A percentile compares a stretch with the other conserved stretches of the same genome.
These are phyloP conservation scores for Trichoderma koningii DNA, from an alignment of 2,329 filamentous ascomycete species.

Conservation along the genomic window DNA sequence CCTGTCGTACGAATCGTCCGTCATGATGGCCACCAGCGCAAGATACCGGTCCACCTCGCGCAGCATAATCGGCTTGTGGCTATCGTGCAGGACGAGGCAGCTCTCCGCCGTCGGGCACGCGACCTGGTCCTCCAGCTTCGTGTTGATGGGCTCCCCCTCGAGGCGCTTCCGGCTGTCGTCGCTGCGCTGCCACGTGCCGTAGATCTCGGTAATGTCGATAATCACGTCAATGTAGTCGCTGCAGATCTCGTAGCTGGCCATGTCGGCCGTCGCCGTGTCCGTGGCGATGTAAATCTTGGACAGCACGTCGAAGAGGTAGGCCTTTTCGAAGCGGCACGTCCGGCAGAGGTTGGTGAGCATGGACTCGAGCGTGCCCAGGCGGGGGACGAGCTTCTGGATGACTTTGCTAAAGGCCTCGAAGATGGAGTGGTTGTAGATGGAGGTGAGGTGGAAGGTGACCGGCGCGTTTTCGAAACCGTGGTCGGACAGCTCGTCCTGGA, in stretches of 20 bases:
- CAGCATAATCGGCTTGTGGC: slow-evolving; percentile 65
- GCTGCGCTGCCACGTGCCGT: slow-evolving; percentile 71
- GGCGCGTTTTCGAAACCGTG: slow-evolving; percentile 90
- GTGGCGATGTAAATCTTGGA: slow-evolving; percentile 99
- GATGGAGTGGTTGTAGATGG: slow-evolving; percentile 97
- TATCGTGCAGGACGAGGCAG: slow-evolving; percentile 66
- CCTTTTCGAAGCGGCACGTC: slow-evolving; percentile 94
- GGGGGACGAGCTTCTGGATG: slow-evolving; percentile 94
- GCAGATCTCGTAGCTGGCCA: slow-evolving; percentile 96
- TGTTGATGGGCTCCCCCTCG: slow-evolving; percentile 62
- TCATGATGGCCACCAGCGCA: slow-evolving; percentile 83
- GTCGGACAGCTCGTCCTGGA: slow-evolving; percentile 93
- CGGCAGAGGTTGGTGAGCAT: slow-evolving; percentile 92
- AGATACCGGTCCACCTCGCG: slow-evolving; percentile 73
- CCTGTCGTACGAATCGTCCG: slow-evolving; percentile 79
- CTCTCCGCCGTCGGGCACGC: slow-evolving; percentile 68
- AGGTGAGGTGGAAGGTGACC: slow-evolving; percentile 93
- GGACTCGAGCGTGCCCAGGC: slow-evolving; percentile 87
- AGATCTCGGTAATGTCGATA: slow-evolving; percentile 94
- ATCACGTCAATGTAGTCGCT: slow-evolving; percentile 99
- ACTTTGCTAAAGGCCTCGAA: slow-evolving; percentile 99
- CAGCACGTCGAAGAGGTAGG: slow-evolving; percentile 94
- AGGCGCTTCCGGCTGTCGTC: slow-evolving; percentile 57
- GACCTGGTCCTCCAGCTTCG: slow-evolving; percentile 65
- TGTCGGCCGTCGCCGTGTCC: slow-evolving; percentile 88